phyloP scores from a whole-genome alignment of 2,329 filamentous ascomycete species.

The Reticulascus tulasneorum region DNA sequence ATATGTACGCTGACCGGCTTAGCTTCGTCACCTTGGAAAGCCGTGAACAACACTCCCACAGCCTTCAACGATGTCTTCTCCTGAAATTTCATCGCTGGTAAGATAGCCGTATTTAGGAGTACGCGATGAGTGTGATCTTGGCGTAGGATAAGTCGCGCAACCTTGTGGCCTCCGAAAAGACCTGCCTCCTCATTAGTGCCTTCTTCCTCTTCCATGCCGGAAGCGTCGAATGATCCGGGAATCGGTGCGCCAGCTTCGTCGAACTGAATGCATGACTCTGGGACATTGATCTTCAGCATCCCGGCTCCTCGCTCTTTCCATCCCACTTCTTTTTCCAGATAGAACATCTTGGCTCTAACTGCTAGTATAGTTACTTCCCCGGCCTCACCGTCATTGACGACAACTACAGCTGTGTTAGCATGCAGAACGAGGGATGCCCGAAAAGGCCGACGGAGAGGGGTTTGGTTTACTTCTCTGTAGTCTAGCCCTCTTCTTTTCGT shows the following conservation, averaged over 20 bases:
- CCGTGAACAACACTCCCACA: slow-evolving; percentile 63
- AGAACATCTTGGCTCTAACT: slow-evolving; percentile 80
- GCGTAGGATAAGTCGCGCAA: slow-evolving; percentile 79
- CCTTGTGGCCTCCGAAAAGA: slow-evolving; percentile 27
- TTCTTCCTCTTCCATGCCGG: slow-evolving; percentile 43
- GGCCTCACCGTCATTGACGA: slow-evolving; percentile 81
- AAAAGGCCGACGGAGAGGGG: slow-evolving; percentile 26
- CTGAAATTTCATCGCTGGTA: slow-evolving; percentile 75
- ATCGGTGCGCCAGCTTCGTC: slow-evolving; percentile 48
- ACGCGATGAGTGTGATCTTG: slow-evolving; percentile 86
- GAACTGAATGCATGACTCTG: slow-evolving; percentile 51
- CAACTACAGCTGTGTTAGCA: slow-evolving; percentile 43
- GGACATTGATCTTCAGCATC: slow-evolving; percentile 79
- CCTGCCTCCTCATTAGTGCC: slow-evolving; percentile 22
- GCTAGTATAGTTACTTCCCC: slow-evolving; percentile 72
- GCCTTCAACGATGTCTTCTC: slow-evolving; percentile 70
- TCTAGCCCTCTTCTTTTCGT: slow-evolving; percentile 62
- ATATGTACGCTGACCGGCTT: slow-evolving; percentile 57
- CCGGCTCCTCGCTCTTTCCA: slow-evolving; percentile 92
- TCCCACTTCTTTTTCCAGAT: slow-evolving; percentile 64
- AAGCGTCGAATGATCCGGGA: slow-evolving; percentile 53
- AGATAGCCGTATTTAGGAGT: slow-evolving; percentile 78
- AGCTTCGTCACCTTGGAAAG: slow-evolving; percentile 52
- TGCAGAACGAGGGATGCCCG: not conserved
- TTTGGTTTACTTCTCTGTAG: slow-evolving; percentile 70